Conservation (phyloP, 2,329 filamentous ascomycete species). For the Ascochyta koolunga region DNA sequence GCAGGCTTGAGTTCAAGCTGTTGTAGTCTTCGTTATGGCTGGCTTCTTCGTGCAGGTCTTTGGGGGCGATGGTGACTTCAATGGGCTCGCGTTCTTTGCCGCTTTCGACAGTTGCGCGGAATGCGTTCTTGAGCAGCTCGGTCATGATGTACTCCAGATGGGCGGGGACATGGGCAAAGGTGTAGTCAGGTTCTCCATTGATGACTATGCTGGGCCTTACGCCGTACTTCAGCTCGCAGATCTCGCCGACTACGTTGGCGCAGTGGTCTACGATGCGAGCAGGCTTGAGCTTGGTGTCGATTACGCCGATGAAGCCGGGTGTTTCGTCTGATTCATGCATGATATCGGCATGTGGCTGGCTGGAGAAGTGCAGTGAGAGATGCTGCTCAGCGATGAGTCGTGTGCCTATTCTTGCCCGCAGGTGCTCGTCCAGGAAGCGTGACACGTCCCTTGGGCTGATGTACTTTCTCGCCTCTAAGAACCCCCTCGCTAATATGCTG, state of each 20-base stretch:
- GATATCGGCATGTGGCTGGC: slow-evolving; percentile 71
- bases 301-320: slow-evolving; percentile 84
- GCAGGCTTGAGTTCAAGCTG: neutral
- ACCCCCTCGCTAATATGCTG: slow-evolving; percentile 86
- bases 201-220: slow-evolving; percentile 80
- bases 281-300: slow-evolving; percentile 86
- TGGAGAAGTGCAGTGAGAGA: slow-evolving; percentile 81
- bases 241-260: slow-evolving; percentile 89
- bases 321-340: slow-evolving; percentile 51
- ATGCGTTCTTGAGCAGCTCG: slow-evolving; percentile 95
- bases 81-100: slow-evolving; percentile 80
- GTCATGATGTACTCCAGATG: slow-evolving; percentile 98
- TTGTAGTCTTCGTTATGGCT: slow-evolving; percentile 7
- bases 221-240: slow-evolving; percentile 95
- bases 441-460: slow-evolving; percentile 85
- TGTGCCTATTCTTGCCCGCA: slow-evolving; percentile 92
- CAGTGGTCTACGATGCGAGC: slow-evolving; percentile 82
- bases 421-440: slow-evolving; percentile 87
- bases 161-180: slow-evolving; percentile 91
- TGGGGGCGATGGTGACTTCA: slow-evolving; percentile 86
- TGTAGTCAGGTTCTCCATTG: slow-evolving; percentile 84
- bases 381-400: slow-evolving; percentile 95
- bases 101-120: slow-evolving; percentile 88
- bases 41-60: slow-evolving; percentile 14
- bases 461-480: slow-evolving; percentile 91